Base-by-base conservation (phyloP, 2,329 filamentous ascomycete species). In the Sporothrix mexicana region DNA sequence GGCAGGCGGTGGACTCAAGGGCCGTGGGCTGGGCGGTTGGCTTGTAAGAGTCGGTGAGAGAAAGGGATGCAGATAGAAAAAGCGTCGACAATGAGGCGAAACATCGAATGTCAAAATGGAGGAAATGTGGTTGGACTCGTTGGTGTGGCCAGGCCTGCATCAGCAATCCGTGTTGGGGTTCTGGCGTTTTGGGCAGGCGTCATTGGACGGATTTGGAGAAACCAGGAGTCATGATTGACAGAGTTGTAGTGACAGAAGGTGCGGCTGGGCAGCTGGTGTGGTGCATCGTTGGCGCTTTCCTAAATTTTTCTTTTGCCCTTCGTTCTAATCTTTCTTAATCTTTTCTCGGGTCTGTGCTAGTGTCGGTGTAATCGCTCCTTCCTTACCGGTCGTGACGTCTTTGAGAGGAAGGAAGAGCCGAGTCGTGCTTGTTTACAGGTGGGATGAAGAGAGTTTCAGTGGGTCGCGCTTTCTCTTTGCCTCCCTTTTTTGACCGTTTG, bases 41-140 rank as follows among this genome's bases (percentile, higher is more conserved):
- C 36, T 30, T 51, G 49, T 36, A 70, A 70, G 68, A 59, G 68
- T 70, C 68, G 68, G 53, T 70, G 68, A 70, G 68, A n/a, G 15
- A 69, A 69, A 69, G 67, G 45, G 66, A 51, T 12, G 30, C 49
- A 55, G 61, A 30, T n/a, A n/a, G 25, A 25, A 25, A 45, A 43
- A 64, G 47, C n/a, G 30, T 36, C 30, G 30, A 20, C 66, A 55
- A 41, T 55, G 66, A 68, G 64, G 47, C 49, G 23, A 10, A 51
- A 69, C 9, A 49, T 67, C 64, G 64, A 67, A 69, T 55, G 47
- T 55, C 49, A 49, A 69, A 68, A 41, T 12, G n/a, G 25, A 47
- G 53, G 13, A 68, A 23, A 41, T 64, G 61, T 45, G 61, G 36
- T 47, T 66, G 61, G 20, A 67, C 41, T 45, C n/a, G 36, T 47